Conservation (phyloP, 352 stramenopile species). For the Phytophthora meadii region DNA sequence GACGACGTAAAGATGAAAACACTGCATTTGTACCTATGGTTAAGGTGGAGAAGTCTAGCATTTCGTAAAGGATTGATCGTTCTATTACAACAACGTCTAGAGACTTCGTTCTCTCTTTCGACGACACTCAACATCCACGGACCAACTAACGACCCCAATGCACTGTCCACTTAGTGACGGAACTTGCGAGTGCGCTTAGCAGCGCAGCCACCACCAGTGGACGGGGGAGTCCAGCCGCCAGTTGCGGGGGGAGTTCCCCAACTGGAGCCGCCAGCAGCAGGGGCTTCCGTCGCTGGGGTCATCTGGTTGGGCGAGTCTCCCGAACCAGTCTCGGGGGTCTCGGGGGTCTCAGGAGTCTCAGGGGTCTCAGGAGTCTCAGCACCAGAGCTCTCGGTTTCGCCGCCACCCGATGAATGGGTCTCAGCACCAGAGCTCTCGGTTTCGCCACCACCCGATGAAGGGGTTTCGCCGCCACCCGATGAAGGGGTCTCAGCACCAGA, state of each 20-base stretch:
- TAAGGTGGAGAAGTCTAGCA: slow-evolving; percentile 11
- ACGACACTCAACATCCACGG: slow-evolving; percentile 26
- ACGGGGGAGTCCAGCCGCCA: slow-evolving; percentile 7
- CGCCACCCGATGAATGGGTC: background rate
- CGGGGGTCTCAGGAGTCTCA: too few relatives aligned
- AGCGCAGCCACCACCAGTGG: slow-evolving; percentile 19
- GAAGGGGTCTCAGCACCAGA: slow-evolving; percentile 5
- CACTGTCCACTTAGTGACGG: slow-evolving; percentile 21
- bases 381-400: background rate
- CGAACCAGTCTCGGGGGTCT: too few relatives aligned
- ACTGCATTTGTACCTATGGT: slow-evolving; percentile 5
- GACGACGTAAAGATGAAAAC: background rate
- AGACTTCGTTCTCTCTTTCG: slow-evolving; percentile 24
- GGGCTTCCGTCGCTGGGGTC: slow-evolving; percentile 5
- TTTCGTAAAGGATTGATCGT: slow-evolving; percentile 15
- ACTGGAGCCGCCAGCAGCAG: slow-evolving; percentile 9
- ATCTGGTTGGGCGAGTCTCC: slow-evolving; percentile 7
- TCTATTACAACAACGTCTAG: slow-evolving; percentile 31
- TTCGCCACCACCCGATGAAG: background rate
- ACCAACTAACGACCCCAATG: slow-evolving; percentile 6
- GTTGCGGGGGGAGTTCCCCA: slow-evolving; percentile 12
- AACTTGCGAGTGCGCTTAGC: slow-evolving; percentile 25
- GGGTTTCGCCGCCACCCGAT: too few relatives aligned
- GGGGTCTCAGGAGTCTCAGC: background rate
- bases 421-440: slow-evolving; percentile 4